These are phyloP conservation scores for Hanseniaspora hatyaiensis DNA, from an alignment of 805 yeast genomes.

Conservation along the genomic window DNA sequence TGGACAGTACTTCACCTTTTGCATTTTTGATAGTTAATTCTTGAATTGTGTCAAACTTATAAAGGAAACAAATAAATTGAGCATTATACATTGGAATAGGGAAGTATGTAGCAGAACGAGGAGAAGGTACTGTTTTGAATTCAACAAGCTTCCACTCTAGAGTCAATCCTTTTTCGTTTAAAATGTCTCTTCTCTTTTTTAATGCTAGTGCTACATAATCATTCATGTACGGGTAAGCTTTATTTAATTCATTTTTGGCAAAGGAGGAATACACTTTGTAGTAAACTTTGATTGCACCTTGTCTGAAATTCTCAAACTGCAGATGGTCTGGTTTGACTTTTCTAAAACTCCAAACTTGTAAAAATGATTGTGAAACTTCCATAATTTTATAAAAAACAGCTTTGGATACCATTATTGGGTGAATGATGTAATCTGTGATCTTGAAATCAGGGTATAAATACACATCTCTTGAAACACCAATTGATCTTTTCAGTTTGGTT, in stretches of 20 bases:
- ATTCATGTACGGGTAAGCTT: slow-evolving; percentile 38
- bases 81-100: background rate
- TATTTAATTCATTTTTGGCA: slow-evolving; percentile 44
- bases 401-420: slow-evolving; percentile 36
- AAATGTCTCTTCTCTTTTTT: slow-evolving; percentile 37
- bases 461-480: slow-evolving; percentile 34
- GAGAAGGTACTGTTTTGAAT: slow-evolving; percentile 58
- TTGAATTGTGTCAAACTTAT: slow-evolving; percentile 53
- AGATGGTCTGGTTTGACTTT: slow-evolving; percentile 60
- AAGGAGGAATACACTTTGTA: slow-evolving; percentile 73
- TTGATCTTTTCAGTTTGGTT: slow-evolving; percentile 26
- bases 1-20: slow-evolving; percentile 23
- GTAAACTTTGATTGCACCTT: slow-evolving; percentile 65
- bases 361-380: slow-evolving; percentile 54
- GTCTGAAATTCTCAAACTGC: slow-evolving; percentile 67
- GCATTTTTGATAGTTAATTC: slow-evolving; percentile 40
- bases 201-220: slow-evolving; percentile 56
- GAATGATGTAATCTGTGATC: slow-evolving; percentile 35
- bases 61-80: slow-evolving; percentile 44
- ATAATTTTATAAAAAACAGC: slow-evolving; percentile 50
- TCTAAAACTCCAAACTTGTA: slow-evolving; percentile 54
- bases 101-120: background rate
- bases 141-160: slow-evolving; percentile 69
- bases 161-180: slow-evolving; percentile 34
- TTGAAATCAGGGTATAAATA: slow-evolving; percentile 43